Conservation (phyloP, 768 basidiomycete species). For the Leucocoprinus sp. region DNA sequence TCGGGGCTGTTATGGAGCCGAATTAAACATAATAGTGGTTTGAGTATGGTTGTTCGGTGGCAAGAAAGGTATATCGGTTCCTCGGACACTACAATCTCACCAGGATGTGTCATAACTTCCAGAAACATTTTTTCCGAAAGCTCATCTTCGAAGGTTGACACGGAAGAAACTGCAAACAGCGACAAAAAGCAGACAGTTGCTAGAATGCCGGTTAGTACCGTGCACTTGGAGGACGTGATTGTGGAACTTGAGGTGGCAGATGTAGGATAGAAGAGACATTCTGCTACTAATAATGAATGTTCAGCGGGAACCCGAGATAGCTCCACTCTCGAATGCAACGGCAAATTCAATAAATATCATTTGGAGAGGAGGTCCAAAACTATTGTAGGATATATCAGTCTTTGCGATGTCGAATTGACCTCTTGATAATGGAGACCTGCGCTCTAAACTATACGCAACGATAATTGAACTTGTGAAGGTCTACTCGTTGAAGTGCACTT, state of each 20-base stretch:
- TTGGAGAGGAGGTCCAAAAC: too few relatives aligned
- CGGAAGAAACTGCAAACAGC: constrained; percentile 6
- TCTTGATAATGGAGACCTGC: too few relatives aligned
- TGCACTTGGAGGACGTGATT: not conserved
- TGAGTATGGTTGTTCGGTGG: constrained; percentile 8
- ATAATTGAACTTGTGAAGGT: too few relatives aligned
- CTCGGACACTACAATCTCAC: constrained; percentile 4
- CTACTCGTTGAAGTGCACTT: too few relatives aligned
- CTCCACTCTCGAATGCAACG: too few relatives aligned
- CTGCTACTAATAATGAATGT: too few relatives aligned
- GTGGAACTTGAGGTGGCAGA: not conserved
- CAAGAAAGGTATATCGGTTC: constrained; percentile 7
- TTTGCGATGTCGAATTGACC: too few relatives aligned
- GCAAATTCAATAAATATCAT: too few relatives aligned
- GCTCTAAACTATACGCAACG: too few relatives aligned
- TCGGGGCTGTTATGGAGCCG: not conserved
- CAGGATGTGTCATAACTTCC: constrained; percentile 4
- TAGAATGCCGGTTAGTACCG: constrained; percentile 3
- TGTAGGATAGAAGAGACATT: not conserved
- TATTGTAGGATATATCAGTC: too few relatives aligned
- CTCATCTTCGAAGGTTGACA: constrained; percentile 1
- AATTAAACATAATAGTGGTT: constrained; percentile 2
- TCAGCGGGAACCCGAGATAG: too few relatives aligned
- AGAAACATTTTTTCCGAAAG: not conserved
- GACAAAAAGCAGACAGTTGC: too few relatives aligned